phyloP scores from a whole-genome alignment of 2,329 filamentous ascomycete genomes.

The Microsporum ferrugineum region DNA sequence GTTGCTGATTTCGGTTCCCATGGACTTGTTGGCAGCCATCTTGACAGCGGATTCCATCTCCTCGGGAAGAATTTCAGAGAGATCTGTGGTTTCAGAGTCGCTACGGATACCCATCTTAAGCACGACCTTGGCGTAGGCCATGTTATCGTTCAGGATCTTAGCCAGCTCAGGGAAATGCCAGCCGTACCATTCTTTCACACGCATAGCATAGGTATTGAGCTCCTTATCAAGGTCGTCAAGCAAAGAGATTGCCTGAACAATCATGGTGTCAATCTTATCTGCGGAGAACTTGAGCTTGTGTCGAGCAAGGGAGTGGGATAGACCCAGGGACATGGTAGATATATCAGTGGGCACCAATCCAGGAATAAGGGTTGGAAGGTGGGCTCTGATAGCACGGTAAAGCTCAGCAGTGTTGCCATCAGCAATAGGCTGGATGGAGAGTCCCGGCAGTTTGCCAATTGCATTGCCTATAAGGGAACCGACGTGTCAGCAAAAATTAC shows the following conservation, averaged over 20 bases:
- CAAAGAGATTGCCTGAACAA: slow-evolving; percentile 89
- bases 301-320: slow-evolving; percentile 89
- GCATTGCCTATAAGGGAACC: slow-evolving; percentile 48
- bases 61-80: slow-evolving; percentile 85
- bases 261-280: slow-evolving; percentile 99
- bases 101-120: slow-evolving; percentile 79
- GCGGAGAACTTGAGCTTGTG: slow-evolving; percentile 98
- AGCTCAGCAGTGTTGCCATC: slow-evolving; percentile 76
- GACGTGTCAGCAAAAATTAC: not conserved
- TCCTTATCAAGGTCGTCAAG: slow-evolving; percentile 98
- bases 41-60: slow-evolving; percentile 89
- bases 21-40: slow-evolving; percentile 87
- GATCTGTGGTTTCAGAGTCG: slow-evolving; percentile 62
- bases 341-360: slow-evolving; percentile 75
- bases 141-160: slow-evolving; percentile 93
- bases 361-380: slow-evolving; percentile 81
- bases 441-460: slow-evolving; percentile 80
- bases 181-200: slow-evolving; percentile 99
- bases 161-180: slow-evolving; percentile 99
- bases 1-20: slow-evolving; percentile 93
- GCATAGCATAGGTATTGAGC: slow-evolving; percentile 96
- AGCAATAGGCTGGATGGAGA: slow-evolving; percentile 73
- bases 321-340: slow-evolving; percentile 87
- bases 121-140: slow-evolving; percentile 83
- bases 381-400: slow-evolving; percentile 86